Evolutionary conservation across 441 rosid species (phyloP).

Genomic region (Populus tomentosa): DNA sequence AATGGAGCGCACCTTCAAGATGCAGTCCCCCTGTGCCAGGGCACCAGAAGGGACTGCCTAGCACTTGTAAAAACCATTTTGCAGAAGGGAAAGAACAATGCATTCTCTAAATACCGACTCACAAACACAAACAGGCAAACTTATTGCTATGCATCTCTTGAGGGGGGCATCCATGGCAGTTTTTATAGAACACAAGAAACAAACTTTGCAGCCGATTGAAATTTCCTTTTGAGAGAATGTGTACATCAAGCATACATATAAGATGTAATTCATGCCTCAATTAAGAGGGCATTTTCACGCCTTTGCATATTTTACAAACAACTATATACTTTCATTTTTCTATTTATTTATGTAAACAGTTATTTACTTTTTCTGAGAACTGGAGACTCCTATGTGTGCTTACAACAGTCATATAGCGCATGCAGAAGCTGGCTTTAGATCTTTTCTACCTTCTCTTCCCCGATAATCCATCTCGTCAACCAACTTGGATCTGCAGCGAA

Average conservation of each 20-base stretch:
- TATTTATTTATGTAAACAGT: too few species aligned
- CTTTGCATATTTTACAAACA: not conserved
- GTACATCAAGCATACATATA: not conserved
- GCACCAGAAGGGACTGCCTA: too few species aligned
- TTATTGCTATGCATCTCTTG: not conserved
- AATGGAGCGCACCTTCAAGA: not conserved
- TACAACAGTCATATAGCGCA: not conserved
- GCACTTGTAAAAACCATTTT: too few species aligned
- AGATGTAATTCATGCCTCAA: not conserved
- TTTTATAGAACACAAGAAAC: too few species aligned
- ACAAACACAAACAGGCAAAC: not conserved
- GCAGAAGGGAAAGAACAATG: too few species aligned
- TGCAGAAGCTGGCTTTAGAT: not conserved
- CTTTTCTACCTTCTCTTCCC: slow-evolving; percentile 41
- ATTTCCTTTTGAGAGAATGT: not conserved
- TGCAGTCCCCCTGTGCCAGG: too few species aligned
- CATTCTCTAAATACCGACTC: not conserved
- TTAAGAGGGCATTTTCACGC: not conserved
- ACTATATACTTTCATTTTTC: not conserved
- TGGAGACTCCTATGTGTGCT: not conserved
- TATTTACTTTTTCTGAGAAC: not conserved
- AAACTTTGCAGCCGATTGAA: not conserved
- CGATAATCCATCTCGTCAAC: slow-evolving; percentile 67
- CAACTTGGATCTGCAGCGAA: slow-evolving; percentile 63
- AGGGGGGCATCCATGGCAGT: too few species aligned